Conservation (phyloP, 768 basidiomycete species). For the Multifurca ochricompacta region DNA sequence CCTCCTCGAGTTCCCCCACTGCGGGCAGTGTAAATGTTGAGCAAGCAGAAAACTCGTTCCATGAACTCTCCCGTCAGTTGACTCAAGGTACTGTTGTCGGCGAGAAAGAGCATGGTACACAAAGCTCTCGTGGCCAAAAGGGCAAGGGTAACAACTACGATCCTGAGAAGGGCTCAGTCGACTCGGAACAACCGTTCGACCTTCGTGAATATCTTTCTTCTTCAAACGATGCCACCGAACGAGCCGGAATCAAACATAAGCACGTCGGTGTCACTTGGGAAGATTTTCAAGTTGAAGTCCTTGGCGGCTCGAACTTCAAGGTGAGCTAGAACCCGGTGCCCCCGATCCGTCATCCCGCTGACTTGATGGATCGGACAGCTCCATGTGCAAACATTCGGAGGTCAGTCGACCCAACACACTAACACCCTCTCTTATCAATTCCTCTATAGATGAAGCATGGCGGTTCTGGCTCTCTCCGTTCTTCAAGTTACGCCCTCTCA, state of each 20-base stretch:
- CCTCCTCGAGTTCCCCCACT: background rate
- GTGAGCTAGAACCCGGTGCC: slow-evolving; percentile 28
- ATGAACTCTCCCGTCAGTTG: slow-evolving; percentile 17
- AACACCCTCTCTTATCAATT: background rate
- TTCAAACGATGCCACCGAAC: slow-evolving; percentile 59
- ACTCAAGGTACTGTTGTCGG: slow-evolving; percentile 10
- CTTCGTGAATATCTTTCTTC: slow-evolving; percentile 63
- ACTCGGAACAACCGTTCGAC: slow-evolving; percentile 42
- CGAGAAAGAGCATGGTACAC: background rate
- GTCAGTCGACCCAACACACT: slow-evolving; percentile 30
- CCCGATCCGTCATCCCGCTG: background rate
- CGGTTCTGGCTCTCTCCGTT: slow-evolving; percentile 19
- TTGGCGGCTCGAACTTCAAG: slow-evolving; percentile 55
- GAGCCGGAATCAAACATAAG: slow-evolving; percentile 67
- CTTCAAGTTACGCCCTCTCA: background rate
- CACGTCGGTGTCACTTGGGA: slow-evolving; percentile 75
- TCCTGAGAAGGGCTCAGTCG: slow-evolving; percentile 38
- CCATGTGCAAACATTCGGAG: slow-evolving; percentile 53
- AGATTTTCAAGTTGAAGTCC: slow-evolving; percentile 54
- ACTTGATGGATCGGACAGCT: slow-evolving; percentile 31
- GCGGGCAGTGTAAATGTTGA: slow-evolving; percentile 8
- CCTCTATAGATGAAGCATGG: slow-evolving; percentile 18
- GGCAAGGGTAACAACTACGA: slow-evolving; percentile 21
- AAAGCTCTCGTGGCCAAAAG: background rate
- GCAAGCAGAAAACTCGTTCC: slow-evolving; percentile 9